These are phyloP conservation scores for Diplocarpon mali DNA, from an alignment of 2,329 filamentous ascomycete species.

Conservation along the genomic window DNA sequence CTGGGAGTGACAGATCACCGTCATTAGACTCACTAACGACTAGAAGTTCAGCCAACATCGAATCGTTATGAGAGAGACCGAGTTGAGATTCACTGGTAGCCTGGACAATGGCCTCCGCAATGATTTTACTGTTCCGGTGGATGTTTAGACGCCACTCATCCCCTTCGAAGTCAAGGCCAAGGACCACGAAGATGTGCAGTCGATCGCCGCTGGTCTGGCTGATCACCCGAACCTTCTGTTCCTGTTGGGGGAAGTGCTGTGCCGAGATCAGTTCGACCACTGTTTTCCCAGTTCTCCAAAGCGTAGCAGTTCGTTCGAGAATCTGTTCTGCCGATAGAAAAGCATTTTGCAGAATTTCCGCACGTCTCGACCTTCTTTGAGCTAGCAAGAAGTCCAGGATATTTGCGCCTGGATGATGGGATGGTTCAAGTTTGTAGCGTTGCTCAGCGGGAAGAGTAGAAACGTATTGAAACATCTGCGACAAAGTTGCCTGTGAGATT, in stretches of 20 bases:
- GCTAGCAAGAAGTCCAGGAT: conserved; percentile 5
- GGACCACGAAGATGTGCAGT: conserved; percentile 5
- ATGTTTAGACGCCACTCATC: conserved; percentile 8
- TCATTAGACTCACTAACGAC: neutral
- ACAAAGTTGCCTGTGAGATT: conserved; percentile 11
- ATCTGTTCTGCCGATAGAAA: conserved; percentile 3
- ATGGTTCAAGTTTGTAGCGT: conserved; percentile 8
- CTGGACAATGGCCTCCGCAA: conserved; percentile 18
- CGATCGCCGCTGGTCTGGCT: conserved; percentile 1
- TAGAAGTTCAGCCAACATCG: conserved; percentile 11
- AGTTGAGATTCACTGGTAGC: conserved; percentile 15
- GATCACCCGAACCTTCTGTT: conserved; percentile 9
- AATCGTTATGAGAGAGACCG: conserved; percentile 16
- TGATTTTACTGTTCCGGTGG: conserved; percentile 13
- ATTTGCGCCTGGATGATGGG: conserved; percentile 7
- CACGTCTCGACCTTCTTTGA: neutral
- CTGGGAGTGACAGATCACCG: conserved; percentile 2
- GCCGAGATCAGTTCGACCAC: conserved; percentile 5
- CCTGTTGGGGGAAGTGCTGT: conserved; percentile 6
- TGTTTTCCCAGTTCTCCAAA: conserved; percentile 3
- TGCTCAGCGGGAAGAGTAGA: conserved; percentile 16
- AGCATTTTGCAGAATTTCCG: conserved; percentile 1
- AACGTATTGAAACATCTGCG: conserved; percentile 28
- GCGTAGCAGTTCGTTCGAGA: neutral
- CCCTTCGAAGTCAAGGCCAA: conserved; percentile 4